Conservation (phyloP, 257 asterid species). For the Cinchona pubescens region DNA sequence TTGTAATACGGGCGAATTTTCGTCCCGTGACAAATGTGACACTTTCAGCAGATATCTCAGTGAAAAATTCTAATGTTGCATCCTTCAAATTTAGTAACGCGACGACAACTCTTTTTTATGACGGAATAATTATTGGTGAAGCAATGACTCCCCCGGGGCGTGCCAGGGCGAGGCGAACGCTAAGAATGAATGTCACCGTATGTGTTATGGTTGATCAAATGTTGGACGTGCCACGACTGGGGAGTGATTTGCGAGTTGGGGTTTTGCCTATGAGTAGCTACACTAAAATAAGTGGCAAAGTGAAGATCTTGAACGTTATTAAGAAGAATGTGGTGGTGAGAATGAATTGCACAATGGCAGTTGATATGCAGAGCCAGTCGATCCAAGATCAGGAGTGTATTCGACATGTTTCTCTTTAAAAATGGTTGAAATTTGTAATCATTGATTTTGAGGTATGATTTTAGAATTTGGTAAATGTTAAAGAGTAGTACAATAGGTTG, state of each 20-base stretch:
- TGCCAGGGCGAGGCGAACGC: conserved; percentile 33
- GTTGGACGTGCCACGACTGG: conserved; percentile 14
- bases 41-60: conserved; percentile 23
- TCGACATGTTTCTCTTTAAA: conserved; percentile 21
- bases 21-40: conserved; percentile 34
- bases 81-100: conserved; percentile 35
- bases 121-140: conserved; percentile 35
- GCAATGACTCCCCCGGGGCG: conserved; percentile 26
- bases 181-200: conserved; percentile 19
- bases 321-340: conserved; percentile 32
- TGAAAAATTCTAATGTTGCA: conserved; percentile 44
- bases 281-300: conserved; percentile 41
- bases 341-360: conserved; percentile 45
- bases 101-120: conserved; percentile 31
- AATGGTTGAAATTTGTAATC: background rate
- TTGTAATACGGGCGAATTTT: background rate
- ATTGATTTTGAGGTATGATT: background rate
- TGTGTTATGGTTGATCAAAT: conserved; percentile 36
- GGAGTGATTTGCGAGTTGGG: conserved; percentile 27
- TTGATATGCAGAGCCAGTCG: conserved; percentile 26
- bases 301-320: conserved; percentile 29
- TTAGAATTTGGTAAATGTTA: background rate
- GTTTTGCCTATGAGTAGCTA: conserved; percentile 18
- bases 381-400: conserved; percentile 33
- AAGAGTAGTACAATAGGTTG: background rate